phyloP scores from a whole-genome alignment of 2,329 filamentous ascomycete genomes.

The Stylonectria norvegica region DNA sequence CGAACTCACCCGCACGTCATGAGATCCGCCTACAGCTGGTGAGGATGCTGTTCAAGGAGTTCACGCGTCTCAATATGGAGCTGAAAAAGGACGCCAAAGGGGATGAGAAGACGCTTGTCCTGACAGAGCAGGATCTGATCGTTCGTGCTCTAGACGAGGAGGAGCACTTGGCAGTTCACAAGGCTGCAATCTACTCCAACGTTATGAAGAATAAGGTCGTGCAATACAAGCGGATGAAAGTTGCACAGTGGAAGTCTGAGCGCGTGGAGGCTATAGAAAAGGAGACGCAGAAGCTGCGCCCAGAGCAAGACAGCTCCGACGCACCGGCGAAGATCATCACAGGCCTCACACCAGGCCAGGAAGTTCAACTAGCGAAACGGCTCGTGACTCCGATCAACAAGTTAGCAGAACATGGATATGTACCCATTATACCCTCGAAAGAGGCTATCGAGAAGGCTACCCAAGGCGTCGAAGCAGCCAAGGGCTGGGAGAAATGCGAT shows the following conservation, averaged over 20 bases:
- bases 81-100: slow-evolving; percentile 50
- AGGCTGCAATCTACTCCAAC: slow-evolving; percentile 72
- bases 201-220: slow-evolving; percentile 79
- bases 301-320: slow-evolving; percentile 31
- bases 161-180: slow-evolving; percentile 66
- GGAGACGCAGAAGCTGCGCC: slow-evolving; percentile 28
- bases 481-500: slow-evolving; percentile 85
- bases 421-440: slow-evolving; percentile 62
- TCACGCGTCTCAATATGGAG: slow-evolving; percentile 63
- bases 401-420: slow-evolving; percentile 71
- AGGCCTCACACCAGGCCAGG: slow-evolving; percentile 64
- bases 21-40: slow-evolving; percentile 56
- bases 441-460: slow-evolving; percentile 64
- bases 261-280: slow-evolving; percentile 41
- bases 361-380: slow-evolving; percentile 60
- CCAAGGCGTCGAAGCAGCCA: slow-evolving; percentile 61
- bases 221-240: slow-evolving; percentile 69
- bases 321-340: slow-evolving; percentile 60
- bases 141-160: slow-evolving; percentile 72
- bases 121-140: slow-evolving; percentile 66
- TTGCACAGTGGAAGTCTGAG: slow-evolving; percentile 68
- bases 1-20: slow-evolving; percentile 54
- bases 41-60: slow-evolving; percentile 62
- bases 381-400: slow-evolving; percentile 62
- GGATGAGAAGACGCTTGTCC: slow-evolving; percentile 48